Conservation (phyloP, 441 rosid genomes). For the Syzygium syzygioides region DNA sequence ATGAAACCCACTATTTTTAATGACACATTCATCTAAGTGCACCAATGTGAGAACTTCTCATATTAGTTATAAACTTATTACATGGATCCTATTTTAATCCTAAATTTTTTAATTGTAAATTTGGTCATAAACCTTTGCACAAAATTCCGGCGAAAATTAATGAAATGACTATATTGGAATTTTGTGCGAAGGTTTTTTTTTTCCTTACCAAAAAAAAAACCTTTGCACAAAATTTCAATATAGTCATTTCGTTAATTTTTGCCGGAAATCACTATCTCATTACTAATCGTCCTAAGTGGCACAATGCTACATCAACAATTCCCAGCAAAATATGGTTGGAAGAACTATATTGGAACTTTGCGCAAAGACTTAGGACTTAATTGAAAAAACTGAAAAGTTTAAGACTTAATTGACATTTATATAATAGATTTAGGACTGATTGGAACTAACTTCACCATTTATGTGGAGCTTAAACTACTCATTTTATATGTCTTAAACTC, state of each 20-base stretch:
- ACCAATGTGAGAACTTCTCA: not conserved
- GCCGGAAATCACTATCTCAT: accelerated
- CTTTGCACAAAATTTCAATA: not conserved
- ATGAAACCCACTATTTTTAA: not conserved
- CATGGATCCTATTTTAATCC: not conserved
- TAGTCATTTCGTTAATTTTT: not conserved
- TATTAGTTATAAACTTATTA: not conserved
- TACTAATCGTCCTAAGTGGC: accelerated
- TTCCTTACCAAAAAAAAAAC: no score
- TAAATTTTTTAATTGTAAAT: not conserved
- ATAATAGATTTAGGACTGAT: not conserved
- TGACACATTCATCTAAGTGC: not conserved
- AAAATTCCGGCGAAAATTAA: no score
- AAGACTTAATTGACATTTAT: not conserved
- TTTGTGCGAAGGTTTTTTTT: no score
- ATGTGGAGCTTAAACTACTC: not conserved
- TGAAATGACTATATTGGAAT: no score
- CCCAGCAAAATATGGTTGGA: accelerated
- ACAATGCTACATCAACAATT: not conserved
- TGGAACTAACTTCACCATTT: not conserved
- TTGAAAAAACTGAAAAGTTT: accelerated
- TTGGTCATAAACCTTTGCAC: accelerated
- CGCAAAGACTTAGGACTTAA: not conserved
- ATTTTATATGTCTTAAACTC: not conserved
- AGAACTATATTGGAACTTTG: not conserved